These are phyloP conservation scores for Stemphylium lycopersici DNA, from an alignment of 2,329 filamentous ascomycete genomes.

Conservation along the genomic window DNA sequence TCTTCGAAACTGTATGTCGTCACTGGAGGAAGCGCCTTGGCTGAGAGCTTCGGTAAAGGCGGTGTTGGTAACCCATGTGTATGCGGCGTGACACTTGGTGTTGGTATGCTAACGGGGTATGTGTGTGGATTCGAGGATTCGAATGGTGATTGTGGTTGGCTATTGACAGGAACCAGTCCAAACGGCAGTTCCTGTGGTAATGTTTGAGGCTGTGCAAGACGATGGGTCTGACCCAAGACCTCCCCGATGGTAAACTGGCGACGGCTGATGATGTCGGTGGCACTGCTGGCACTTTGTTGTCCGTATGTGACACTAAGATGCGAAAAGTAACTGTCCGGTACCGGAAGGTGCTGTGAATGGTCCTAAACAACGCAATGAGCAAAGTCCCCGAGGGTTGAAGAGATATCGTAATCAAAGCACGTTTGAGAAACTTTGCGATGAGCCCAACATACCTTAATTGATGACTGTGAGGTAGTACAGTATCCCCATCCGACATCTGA, in stretches of 20 bases:
- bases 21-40: constrained; percentile 45
- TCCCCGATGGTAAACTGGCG: constrained; percentile 24
- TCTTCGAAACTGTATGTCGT: constrained; percentile 68
- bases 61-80: constrained; percentile 32
- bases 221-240: constrained; percentile 28
- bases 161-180: constrained; percentile 36
- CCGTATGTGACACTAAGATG: constrained; percentile 14
- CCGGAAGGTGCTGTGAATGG: constrained; percentile 6
- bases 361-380: neutral
- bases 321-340: constrained; percentile 20
- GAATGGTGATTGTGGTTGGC: constrained; percentile 24
- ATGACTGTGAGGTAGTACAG: constrained; percentile 7
- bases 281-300: constrained; percentile 4
- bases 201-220: constrained; percentile 5
- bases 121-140: constrained; percentile 25
- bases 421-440: neutral
- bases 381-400: neutral
- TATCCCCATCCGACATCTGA: constrained; percentile 39
- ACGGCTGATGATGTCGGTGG: constrained; percentile 19
- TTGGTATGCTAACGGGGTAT: constrained; percentile 31
- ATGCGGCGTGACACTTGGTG: constrained; percentile 34
- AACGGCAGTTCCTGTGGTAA: constrained; percentile 33
- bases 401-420: neutral
- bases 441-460: neutral
- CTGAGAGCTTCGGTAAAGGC: constrained; percentile 34